Evolutionary conservation across 2,329 filamentous ascomycete genomes (phyloP), one percentile per base, ranked within the genome.

Genomic region (Drechslerella stenobrocha): DNA sequence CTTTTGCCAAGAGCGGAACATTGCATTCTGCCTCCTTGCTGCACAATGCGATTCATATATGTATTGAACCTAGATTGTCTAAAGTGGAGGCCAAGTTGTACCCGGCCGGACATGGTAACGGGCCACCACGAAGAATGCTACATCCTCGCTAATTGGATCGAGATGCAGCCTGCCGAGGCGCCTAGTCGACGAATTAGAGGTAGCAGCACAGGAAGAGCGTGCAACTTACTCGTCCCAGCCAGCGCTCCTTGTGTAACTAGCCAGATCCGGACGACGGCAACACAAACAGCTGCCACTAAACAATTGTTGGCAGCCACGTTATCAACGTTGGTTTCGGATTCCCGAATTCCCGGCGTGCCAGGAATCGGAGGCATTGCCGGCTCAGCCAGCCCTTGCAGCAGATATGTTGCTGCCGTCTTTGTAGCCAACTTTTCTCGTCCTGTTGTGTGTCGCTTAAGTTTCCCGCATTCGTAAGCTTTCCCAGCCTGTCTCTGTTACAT

Each of bases 71-170:
- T 67, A 24, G 7, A 32, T 45, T 30, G 52, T 64, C 59, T 57
- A 51, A 18, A 3, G 18, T 1, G 26, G 22, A 20, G 28, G 50
- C 47, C 52, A 52, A 40, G 58, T 18, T 45, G 24, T 42, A 7
- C 18, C 37, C 18, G 47, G 55, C 63, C 63, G 63, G 63, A 59
- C 37, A 67, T 67, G 63, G 63, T 52, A 60, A 60, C 34, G 63
- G 37, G 26, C 28, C 46, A 28, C 40, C 30, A 20, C 22, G 8
- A 32, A 45, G 63, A 67, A 67, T 67, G 63, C 37, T 53, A 55
- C 51, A 55, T 52, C 63, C 56, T 67, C 51, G n/a, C n/a, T n/a
- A n/a, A n/a, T n/a, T n/a, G n/a, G 40, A 67, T 67, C 45, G 44
- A 56, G 48, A 53, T 52, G 32, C 53, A 11, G 22, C 26, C 22